Base-by-base conservation (phyloP, 306 rosid species). In the Dalbergia cochinchinensis region DNA sequence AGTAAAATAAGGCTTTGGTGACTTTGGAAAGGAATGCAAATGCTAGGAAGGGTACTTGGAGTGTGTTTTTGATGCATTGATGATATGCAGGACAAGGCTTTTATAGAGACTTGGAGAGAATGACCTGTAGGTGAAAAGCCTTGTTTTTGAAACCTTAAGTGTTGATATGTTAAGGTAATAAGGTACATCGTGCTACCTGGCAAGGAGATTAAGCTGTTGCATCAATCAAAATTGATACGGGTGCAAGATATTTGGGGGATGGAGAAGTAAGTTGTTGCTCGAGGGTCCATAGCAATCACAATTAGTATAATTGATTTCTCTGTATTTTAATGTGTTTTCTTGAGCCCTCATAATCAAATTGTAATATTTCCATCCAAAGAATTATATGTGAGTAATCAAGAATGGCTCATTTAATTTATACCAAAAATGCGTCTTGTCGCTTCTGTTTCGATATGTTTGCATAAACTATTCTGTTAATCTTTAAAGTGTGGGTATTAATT, bases 231-330 rank as follows among this genome's bases (percentile, higher is more conserved):
- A 57, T 65, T 60, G 78, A 84, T 34, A 71, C 47, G 12, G 22
- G 51, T 33, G 33, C 13, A 74, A 53, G 73, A 50, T 65, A 66
- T 11, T 47, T 70, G 78, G 54, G 33, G 86, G 67, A 37, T 37
- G 67, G 84, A 84, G 71, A 71, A 80, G 76, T 59, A 39, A 78
- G 84, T 41, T 39, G 78, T 89, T 87, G 86, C 93, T 83, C 83
- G 85, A 74, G 47, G 47, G 47, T 8, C 47, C 47, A 42, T 11
- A 42, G 8, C 47, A 42, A 42, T 42, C 9, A 42, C 47, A 42
- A 42, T 26, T 26, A 26, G 31, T 26, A 7, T 42, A 8, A 0
- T 8, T 42, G 47, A 42, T 42, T 7, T 6, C 6, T 42, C 47
- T 42, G 47, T 42, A 42, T 42, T 42, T 7, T 42, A 42, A 8